phyloP scores from a whole-genome alignment of 305 asterid species.

The Plantago coronopus region DNA sequence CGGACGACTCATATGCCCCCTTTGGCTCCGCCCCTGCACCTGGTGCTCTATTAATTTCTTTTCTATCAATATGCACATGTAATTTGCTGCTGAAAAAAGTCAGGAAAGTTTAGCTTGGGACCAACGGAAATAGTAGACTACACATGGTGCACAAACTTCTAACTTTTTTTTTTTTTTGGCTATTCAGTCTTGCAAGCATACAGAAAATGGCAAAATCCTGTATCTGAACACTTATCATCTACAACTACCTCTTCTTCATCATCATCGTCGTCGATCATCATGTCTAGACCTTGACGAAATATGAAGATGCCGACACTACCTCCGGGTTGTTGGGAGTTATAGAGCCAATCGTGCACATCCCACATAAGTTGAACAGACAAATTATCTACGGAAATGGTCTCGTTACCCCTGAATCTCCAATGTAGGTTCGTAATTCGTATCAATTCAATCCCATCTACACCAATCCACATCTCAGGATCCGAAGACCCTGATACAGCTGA shows the following conservation, averaged over 20 bases:
- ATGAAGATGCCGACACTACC: slow-evolving; percentile 49
- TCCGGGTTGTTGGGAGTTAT: slow-evolving; percentile 32
- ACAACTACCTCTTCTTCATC: slow-evolving; percentile 19
- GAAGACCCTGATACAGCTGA: slow-evolving; percentile 40
- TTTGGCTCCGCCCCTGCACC: too few relatives aligned
- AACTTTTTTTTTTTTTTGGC: too few relatives aligned
- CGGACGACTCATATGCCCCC: too few relatives aligned
- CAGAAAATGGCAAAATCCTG: slow-evolving; percentile 65
- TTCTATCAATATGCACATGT: too few relatives aligned
- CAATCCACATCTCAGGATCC: slow-evolving; percentile 85
- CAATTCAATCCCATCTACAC: slow-evolving; percentile 62
- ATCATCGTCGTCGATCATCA: slow-evolving; percentile 22
- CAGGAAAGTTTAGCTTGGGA: too few relatives aligned
- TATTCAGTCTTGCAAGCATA: slow-evolving; percentile 72
- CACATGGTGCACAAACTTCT: too few relatives aligned
- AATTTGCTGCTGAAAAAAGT: too few relatives aligned
- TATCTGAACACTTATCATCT: slow-evolving; percentile 21
- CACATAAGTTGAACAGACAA: slow-evolving; percentile 60
- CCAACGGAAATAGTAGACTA: too few relatives aligned
- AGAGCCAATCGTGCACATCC: slow-evolving; percentile 91
- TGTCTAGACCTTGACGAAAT: slow-evolving; percentile 40
- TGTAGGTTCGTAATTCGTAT: slow-evolving; percentile 63
- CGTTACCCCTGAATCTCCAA: slow-evolving; percentile 91
- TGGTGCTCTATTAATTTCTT: too few relatives aligned
- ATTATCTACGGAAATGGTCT: slow-evolving; percentile 53